These are phyloP conservation scores for Streptanthus diversifolius DNA, from an alignment of 345 rosid genomes.

Conservation along the genomic window DNA sequence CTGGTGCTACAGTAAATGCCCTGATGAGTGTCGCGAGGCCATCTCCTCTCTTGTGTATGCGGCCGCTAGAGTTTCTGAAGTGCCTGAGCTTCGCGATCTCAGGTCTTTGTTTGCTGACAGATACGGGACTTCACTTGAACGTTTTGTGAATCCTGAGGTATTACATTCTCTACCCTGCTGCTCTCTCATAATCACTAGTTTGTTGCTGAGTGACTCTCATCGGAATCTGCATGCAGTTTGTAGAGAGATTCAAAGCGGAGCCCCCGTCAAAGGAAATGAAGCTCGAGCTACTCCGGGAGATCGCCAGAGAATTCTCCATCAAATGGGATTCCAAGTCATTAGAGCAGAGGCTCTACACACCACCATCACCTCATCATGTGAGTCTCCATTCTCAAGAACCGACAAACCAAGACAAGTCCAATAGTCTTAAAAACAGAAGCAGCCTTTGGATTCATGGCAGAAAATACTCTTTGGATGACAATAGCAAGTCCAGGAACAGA, in stretches of 20 bases:
- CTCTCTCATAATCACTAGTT: neutral
- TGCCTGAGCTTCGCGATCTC: conserved; percentile 76
- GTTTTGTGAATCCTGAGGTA: conserved; percentile 60
- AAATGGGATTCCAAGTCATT: conserved; percentile 67
- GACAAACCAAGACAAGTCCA: neutral
- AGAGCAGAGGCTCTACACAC: conserved; percentile 52
- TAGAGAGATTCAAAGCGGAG: conserved; percentile 43
- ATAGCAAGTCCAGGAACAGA: conserved; percentile 24
- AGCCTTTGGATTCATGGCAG: conserved; percentile 18
- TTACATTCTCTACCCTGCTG: neutral
- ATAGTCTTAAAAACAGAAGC: conserved; percentile 9
- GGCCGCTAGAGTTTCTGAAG: conserved; percentile 85
- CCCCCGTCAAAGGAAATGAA: conserved; percentile 58
- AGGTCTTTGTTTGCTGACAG: conserved; percentile 52
- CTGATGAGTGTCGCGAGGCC: conserved; percentile 78
- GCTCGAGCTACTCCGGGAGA: conserved; percentile 51
- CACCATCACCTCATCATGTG: conserved; percentile 27
- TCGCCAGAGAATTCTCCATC: conserved; percentile 55
- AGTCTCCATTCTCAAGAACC: conserved; percentile 28
- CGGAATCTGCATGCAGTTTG: conserved; percentile 40
- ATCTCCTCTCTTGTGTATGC: conserved; percentile 65
- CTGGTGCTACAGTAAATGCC: conserved; percentile 27
- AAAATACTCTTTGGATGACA: conserved; percentile 22
- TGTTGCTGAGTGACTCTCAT: neutral
- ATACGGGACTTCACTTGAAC: conserved; percentile 57